Base-by-base conservation (phyloP, 1,139 yeast genomes). In the Debaryomyces psychrophilus region DNA sequence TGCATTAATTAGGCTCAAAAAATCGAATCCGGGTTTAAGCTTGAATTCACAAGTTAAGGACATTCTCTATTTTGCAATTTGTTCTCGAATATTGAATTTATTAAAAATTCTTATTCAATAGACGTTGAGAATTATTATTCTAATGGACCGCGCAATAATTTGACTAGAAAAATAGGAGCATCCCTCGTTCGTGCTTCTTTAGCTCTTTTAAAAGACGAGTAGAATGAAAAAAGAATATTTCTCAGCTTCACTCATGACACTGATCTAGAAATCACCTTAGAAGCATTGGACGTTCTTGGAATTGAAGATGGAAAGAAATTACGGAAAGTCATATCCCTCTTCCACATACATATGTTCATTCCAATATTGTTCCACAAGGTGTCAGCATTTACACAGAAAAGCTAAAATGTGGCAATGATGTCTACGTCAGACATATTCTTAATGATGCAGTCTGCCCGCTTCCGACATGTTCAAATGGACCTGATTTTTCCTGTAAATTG, bases 391-490 rank as follows among this genome's bases (percentile, higher is more conserved):
- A 76, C 26, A 64, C 79, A 31, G 87, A 82, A 57, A 69, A 77
- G 52, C 65, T 75, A 51, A 58, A 57, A 15, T 77, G 81, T 56
- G 62, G 59, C n/a, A 67, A 61, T 44, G 61, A 60, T 8, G 56
- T 71, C 12, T 83, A 66, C 52, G 76, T 82, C 2, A 67, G 87
- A 51, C 67, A 73, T 37, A 56, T 81, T 17, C 66, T 81, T 37
- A 82, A 82, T 57, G 85, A 79, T 51, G 82, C 85, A 1, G 84
- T 82, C 2, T 61, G 75, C 25, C 86, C 87, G 1, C 60, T 81
- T 37, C 72, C 74, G 8, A 61, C 60, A 22, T 83, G 87, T 61
- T 65, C 68, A 42, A 52, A 58, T 37, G 86, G 86, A 2, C 84
- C 85, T 0, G 84, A 83, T 0, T 82, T 78, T 59, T 74, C 84